Conservation (phyloP, 768 basidiomycete species). For the Cystofilobasidium bisporidii region DNA sequence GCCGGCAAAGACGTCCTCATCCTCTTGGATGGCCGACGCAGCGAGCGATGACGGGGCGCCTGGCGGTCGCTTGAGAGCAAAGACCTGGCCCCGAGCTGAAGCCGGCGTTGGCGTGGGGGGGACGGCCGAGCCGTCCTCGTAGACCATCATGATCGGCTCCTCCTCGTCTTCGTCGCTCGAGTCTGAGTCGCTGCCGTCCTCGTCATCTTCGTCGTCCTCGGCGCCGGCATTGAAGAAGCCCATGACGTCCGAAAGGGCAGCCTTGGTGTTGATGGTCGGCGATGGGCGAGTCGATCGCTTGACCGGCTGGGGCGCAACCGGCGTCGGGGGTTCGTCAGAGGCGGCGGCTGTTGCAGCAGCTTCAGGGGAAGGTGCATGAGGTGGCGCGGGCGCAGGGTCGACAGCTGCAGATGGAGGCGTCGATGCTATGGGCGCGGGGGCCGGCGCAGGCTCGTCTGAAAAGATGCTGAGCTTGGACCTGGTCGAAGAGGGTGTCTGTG, state of each 20-base stretch:
- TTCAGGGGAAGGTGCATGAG: no score
- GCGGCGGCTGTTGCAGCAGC: background rate
- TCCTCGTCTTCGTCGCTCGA: slow-evolving; percentile 36
- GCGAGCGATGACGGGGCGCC: slow-evolving; percentile 1
- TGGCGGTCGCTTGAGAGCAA: background rate
- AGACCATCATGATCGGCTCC: slow-evolving; percentile 32
- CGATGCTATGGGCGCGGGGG: slow-evolving; percentile 1
- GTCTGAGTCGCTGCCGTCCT: slow-evolving; percentile 33
- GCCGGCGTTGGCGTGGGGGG: slow-evolving; percentile 41
- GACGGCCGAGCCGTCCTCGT: slow-evolving; percentile 31
- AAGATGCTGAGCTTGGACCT: slow-evolving; percentile 15
- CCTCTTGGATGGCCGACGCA: background rate
- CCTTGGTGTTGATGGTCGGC: slow-evolving; percentile 91
- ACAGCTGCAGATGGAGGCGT: background rate
- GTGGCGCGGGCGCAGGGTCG: background rate
- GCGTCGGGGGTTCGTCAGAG: background rate
- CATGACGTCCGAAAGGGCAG: slow-evolving; percentile 86
- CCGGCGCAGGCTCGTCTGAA: slow-evolving; percentile 18
- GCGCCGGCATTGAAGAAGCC: slow-evolving; percentile 68
- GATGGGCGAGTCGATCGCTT: slow-evolving; percentile 35
- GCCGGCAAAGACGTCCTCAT: slow-evolving; percentile 25
- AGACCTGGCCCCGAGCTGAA: slow-evolving; percentile 30
- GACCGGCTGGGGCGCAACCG: background rate
- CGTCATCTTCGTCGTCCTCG: slow-evolving; percentile 37
- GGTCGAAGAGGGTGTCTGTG: background rate